phyloP scores from a whole-genome alignment of 2,329 filamentous ascomycete genomes.

The Ceratocystis lukuohia region DNA sequence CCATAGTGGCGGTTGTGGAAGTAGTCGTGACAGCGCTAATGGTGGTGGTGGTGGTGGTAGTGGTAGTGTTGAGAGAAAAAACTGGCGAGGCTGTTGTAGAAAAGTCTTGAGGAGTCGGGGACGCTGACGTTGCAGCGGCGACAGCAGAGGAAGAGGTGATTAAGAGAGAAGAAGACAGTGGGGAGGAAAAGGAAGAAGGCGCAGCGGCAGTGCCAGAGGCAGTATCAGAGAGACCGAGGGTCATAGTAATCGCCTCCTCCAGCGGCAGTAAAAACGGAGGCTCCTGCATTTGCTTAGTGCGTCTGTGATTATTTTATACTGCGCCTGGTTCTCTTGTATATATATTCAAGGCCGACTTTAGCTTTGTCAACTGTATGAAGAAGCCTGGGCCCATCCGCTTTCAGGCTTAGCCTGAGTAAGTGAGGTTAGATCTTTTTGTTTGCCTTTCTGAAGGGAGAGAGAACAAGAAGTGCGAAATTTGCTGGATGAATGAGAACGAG shows the following conservation, averaged over 20 bases:
- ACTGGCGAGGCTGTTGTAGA: background rate
- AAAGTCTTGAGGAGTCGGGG: background rate
- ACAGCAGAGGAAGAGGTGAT: background rate
- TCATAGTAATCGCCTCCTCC: slow-evolving; percentile 5
- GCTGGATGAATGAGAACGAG: no score
- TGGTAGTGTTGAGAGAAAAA: slow-evolving; percentile 18
- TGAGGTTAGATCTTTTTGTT: background rate
- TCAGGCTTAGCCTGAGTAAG: background rate
- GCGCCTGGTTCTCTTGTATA: background rate
- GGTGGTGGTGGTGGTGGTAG: no score
- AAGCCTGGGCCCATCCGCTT: slow-evolving; percentile 3
- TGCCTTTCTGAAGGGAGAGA: no score
- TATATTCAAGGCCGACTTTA: no score
- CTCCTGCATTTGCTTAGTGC: slow-evolving; percentile 11
- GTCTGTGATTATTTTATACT: background rate
- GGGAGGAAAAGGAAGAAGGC: slow-evolving; percentile 10
- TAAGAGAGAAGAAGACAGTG: background rate
- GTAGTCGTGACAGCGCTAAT: no score
- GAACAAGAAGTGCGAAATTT: no score
- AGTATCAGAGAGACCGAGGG: slow-evolving; percentile 10
- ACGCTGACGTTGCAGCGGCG: background rate
- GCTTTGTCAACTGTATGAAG: background rate
- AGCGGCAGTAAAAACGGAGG: slow-evolving; percentile 7
- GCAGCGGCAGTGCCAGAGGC: slow-evolving; percentile 6
- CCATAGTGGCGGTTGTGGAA: slow-evolving; percentile 20